Evolutionary conservation across 148 eudicot genomes (phyloP).

Genomic region (Suaeda aralocaspica): DNA sequence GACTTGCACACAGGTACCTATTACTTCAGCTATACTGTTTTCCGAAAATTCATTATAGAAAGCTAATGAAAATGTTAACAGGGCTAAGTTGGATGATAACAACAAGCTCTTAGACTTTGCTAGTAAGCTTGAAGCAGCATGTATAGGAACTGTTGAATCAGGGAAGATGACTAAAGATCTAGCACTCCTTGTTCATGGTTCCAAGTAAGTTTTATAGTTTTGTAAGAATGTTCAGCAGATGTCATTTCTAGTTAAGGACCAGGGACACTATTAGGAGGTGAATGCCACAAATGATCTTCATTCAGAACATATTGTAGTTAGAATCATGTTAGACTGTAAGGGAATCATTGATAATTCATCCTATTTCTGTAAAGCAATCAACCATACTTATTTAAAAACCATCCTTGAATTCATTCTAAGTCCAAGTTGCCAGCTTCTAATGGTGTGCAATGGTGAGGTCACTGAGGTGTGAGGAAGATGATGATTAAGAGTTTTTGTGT

Average conservation of each 20-base stretch:
- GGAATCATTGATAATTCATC: background rate
- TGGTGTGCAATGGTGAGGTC: background rate
- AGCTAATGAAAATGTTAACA: conserved; percentile 10
- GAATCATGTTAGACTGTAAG: background rate
- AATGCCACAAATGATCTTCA: too few relatives aligned
- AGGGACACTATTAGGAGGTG: too few relatives aligned
- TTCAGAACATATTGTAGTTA: too few relatives aligned
- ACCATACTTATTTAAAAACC: background rate
- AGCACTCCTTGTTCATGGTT: conserved; percentile 76
- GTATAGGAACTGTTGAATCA: conserved; percentile 74
- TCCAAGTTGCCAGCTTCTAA: background rate
- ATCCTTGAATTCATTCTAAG: background rate
- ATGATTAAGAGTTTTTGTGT: background rate
- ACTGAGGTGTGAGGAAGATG: background rate
- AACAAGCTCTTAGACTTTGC: conserved; percentile 64
- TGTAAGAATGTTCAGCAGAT: background rate
- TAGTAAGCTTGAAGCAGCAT: conserved; percentile 81
- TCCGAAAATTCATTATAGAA: background rate
- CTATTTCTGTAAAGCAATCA: background rate
- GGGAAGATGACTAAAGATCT: conserved; percentile 99
- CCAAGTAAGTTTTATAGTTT: conserved; percentile 44
- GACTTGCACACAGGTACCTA: conserved; percentile 76
- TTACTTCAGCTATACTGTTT: background rate
- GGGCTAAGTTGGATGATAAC: conserved; percentile 77
- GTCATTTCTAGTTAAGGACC: too few relatives aligned